A percentile compares a stretch with the other conserved stretches of the same genome.
These are phyloP conservation scores for Pisolithus microcarpus DNA, from an alignment of 768 basidiomycete species.

Conservation along the genomic window DNA sequence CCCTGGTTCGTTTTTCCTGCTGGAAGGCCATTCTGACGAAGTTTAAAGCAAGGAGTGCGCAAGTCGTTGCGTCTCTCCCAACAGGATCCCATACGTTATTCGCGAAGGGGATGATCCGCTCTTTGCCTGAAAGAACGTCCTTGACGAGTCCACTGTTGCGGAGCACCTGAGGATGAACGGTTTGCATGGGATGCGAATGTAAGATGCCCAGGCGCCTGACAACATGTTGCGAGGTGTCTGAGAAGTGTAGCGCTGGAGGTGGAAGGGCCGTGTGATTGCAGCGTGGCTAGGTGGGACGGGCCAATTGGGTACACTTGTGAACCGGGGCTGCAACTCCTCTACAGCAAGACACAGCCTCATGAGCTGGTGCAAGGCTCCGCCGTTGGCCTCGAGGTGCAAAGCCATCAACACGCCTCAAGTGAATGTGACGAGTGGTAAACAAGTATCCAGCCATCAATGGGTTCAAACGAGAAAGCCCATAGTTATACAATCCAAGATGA, in stretches of 20 bases:
- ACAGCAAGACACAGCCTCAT: neutral
- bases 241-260: neutral
- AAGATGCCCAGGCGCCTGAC: neutral
- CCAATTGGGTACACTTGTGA: neutral
- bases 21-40: conserved; percentile 46
- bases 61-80: conserved; percentile 35
- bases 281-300: neutral
- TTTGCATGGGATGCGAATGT: conserved; percentile 8
- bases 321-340: neutral
- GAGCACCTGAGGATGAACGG: conserved; percentile 9
- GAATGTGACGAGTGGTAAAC: neutral
- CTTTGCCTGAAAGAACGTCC: conserved; percentile 27
- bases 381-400: neutral
- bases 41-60: conserved; percentile 58
- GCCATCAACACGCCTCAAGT: neutral
- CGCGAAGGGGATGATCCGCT: conserved; percentile 36
- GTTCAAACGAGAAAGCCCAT: too few species aligned
- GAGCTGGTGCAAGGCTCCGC: neutral
- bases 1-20: conserved; percentile 5
- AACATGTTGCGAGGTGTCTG: neutral
- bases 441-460: too few species aligned
- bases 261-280: neutral
- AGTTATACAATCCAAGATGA: neutral
- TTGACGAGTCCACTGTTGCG: conserved; percentile 7
- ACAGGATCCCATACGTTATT: conserved; percentile 45